These are phyloP conservation scores for Chaetomium tenue DNA, from an alignment of 495 filamentous ascomycete species.

Conservation along the genomic window DNA sequence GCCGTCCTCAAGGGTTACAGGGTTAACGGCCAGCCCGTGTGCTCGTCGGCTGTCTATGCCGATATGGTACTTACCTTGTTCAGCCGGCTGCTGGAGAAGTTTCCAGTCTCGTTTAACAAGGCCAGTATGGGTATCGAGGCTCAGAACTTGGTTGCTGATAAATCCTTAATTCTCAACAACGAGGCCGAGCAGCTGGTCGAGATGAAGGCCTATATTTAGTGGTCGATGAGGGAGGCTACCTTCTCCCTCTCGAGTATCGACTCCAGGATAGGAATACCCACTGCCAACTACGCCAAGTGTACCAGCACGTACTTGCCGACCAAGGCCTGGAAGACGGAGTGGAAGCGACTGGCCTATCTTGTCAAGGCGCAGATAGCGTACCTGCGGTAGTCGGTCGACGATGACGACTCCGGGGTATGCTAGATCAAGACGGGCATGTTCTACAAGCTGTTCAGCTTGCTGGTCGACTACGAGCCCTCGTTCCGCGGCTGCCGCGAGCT, in stretches of 20 bases:
- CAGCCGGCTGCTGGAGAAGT: constrained; percentile 57
- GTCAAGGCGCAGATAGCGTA: constrained; percentile 42
- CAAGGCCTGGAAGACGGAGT: not conserved
- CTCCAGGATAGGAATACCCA: not conserved
- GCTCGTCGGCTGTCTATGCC: constrained; percentile 59
- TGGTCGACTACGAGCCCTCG: constrained; percentile 59
- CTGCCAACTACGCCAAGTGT: constrained; percentile 6
- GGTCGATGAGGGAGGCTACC: constrained; percentile 32
- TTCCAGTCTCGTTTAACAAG: constrained; percentile 42
- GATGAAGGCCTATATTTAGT: constrained; percentile 40
- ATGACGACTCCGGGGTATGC: constrained; percentile 2
- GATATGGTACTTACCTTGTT: constrained; percentile 69
- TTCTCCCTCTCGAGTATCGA: constrained; percentile 46
- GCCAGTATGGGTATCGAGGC: constrained; percentile 51
- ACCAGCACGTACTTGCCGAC: not conserved
- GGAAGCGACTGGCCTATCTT: not conserved
- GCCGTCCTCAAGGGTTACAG: constrained; percentile 65
- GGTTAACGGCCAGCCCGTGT: constrained; percentile 56
- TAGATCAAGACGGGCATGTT: constrained; percentile 44
- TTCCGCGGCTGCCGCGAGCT: not conserved
- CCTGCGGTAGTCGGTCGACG: constrained; percentile 48
- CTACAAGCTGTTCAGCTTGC: constrained; percentile 63
- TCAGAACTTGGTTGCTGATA: constrained; percentile 58
- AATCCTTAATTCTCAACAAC: constrained; percentile 58
- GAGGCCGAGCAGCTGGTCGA: constrained; percentile 37